Conservation (phyloP, 495 filamentous ascomycete species). For the Cairneyella variabilis region DNA sequence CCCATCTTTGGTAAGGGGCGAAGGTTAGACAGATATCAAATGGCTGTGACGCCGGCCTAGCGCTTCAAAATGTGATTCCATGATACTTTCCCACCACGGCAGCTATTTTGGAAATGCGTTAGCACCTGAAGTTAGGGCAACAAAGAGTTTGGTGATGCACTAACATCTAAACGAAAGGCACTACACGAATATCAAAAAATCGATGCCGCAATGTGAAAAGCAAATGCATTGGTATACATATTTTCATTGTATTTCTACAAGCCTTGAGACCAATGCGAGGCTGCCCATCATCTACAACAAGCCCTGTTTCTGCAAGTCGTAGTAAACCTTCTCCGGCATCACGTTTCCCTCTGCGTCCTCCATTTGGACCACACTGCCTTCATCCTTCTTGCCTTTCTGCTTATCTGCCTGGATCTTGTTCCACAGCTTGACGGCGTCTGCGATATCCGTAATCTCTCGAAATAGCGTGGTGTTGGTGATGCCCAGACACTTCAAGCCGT, state of each 20-base stretch:
- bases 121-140: not conserved
- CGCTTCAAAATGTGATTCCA: no score
- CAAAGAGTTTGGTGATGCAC: not conserved
- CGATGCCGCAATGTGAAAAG: not conserved
- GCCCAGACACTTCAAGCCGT: constrained; percentile 88
- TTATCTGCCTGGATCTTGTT: constrained; percentile 87
- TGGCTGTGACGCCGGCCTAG: no score
- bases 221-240: constrained; percentile 11
- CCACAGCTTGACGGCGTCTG: constrained; percentile 84
- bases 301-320: constrained; percentile 74
- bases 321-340: constrained; percentile 97
- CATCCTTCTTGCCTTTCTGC: constrained; percentile 68
- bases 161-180: not conserved
- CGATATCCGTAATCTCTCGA: constrained; percentile 88
- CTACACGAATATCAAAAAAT: not conserved
- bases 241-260: constrained; percentile 1
- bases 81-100: no score
- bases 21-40: no score
- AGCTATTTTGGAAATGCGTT: not conserved
- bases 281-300: constrained; percentile 42
- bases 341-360: constrained; percentile 97
- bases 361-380: constrained; percentile 92
- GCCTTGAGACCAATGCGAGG: not conserved
- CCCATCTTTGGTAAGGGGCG: no score
- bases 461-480: constrained; percentile 92